Conservation (phyloP, 202 grass and related monocot species). For the Zizania palustris region DNA sequence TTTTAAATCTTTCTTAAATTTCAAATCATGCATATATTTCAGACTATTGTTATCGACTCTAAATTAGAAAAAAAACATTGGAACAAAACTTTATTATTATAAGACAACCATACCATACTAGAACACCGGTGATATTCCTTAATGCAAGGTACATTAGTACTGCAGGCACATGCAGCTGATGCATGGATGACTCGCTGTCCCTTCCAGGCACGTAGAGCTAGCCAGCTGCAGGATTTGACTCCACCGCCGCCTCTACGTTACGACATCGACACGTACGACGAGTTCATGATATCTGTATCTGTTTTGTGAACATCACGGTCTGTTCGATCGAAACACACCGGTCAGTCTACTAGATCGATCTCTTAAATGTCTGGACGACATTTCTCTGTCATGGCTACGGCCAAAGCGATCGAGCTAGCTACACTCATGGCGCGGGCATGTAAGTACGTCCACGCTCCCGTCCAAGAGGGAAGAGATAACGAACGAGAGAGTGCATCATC, state of each 20-base stretch:
- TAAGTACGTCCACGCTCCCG: constrained; percentile 3
- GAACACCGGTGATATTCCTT: background rate
- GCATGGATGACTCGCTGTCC: constrained; percentile 6
- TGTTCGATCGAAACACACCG: background rate
- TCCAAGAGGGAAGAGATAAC: constrained; percentile 38
- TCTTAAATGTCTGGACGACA: constrained; percentile 11
- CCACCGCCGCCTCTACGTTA: no score
- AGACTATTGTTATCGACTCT: no score
- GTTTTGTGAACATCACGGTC: background rate
- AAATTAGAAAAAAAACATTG: no score
- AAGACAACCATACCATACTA: background rate
- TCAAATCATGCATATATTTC: no score
- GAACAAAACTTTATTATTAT: background rate
- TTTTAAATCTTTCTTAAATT: no score
- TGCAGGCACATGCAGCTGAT: constrained; percentile 44
- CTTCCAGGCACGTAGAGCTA: constrained; percentile 11
- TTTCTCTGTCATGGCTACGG: background rate
- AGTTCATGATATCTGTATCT: background rate
- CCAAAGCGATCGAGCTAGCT: no score
- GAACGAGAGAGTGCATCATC: constrained; percentile 28
- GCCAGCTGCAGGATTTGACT: constrained; percentile 20
- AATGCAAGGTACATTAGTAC: constrained; percentile 13
- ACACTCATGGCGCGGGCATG: constrained; percentile 1
- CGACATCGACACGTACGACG: background rate
- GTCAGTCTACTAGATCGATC: background rate